A percentile compares a stretch with the other conserved stretches of the same genome.
Conservation (phyloP, 176 grass and related monocot genomes). For the Oryza glumipatula region DNA sequence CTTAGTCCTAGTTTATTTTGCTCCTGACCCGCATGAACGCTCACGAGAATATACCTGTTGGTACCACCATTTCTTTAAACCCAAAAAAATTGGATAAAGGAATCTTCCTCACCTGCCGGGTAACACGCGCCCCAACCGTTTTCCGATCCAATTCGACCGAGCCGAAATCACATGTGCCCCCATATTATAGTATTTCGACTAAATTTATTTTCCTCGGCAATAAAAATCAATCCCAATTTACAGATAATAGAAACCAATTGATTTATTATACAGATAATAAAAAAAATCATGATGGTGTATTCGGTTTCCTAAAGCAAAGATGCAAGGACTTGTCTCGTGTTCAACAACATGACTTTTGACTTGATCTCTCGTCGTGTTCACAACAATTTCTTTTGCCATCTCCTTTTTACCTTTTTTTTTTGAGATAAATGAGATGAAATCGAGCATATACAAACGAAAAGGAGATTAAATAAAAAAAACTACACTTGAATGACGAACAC, state of each 20-base stretch:
- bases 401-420: not conserved
- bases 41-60: not conserved
- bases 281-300: too few relatives aligned
- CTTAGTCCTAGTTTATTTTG: not conserved
- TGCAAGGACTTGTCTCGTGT: not conserved
- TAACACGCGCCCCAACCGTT: not conserved
- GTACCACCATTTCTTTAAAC: not conserved
- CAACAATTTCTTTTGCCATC: not conserved
- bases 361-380: not conserved
- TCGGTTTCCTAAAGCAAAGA: too few relatives aligned
- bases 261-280: too few relatives aligned
- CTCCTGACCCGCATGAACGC: not conserved
- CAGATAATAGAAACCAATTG: too few relatives aligned
- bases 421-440: not conserved
- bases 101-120: not conserved
- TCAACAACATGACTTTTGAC: not conserved
- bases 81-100: not conserved
- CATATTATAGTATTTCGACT: not conserved
- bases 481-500: not conserved
- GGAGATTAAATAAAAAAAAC: not conserved
- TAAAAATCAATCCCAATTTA: not conserved
- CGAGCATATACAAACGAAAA: constrained; percentile 12
- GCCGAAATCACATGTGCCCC: not conserved
- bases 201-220: not conserved
- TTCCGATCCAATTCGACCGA: not conserved